phyloP scores from a whole-genome alignment of 306 rosid species.

The Cucumis sativus region Cucumber_9930_V3 NC_026656.2:5902001-5902500 shows the following conservation, averaged over 20 bases:
- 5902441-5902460: constrained; percentile 45
- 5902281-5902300: constrained; percentile 53
- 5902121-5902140: constrained; percentile 54
- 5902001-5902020: too few relatives aligned
- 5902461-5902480: constrained; percentile 47
- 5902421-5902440: constrained; percentile 29
- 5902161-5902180: constrained; percentile 37
- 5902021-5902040: too few relatives aligned
- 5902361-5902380: constrained; percentile 54
- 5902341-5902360: constrained; percentile 23
- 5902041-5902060: too few relatives aligned
- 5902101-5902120: constrained; percentile 38
- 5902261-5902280: constrained; percentile 25
- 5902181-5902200: constrained; percentile 43
- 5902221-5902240: constrained; percentile 31
- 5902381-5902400: constrained; percentile 65
- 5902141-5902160: constrained; percentile 62
- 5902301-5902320: constrained; percentile 47
- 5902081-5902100: too few relatives aligned
- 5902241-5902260: constrained; percentile 44
- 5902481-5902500: constrained; percentile 51
- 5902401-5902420: constrained; percentile 30
- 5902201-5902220: constrained; percentile 47
- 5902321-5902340: constrained; percentile 40
- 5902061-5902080: too few relatives aligned